A percentile compares a stretch with the other conserved stretches of the same genome.
Evolutionary conservation across 805 yeast species (phyloP).

Genomic region (Candida gorgasii): DNA sequence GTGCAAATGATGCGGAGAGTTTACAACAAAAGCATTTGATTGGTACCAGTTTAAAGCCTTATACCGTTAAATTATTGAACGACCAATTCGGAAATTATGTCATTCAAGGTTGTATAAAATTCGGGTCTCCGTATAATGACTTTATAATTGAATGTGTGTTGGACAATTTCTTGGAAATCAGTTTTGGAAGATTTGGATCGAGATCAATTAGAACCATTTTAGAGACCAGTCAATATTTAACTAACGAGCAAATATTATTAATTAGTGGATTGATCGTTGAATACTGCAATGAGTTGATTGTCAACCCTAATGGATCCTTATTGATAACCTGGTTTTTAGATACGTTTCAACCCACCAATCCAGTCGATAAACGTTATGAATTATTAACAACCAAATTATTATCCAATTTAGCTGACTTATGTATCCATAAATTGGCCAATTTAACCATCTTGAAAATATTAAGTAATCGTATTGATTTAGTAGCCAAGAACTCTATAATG

Average conservation of each 20-base stretch:
- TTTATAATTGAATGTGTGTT: conserved; percentile 84
- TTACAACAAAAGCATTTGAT: conserved; percentile 56
- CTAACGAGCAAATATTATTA: conserved; percentile 66
- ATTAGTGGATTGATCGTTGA: conserved; percentile 77
- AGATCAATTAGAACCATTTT: conserved; percentile 92
- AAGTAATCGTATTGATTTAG: conserved; percentile 63
- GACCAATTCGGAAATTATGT: conserved; percentile 98
- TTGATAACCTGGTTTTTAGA: conserved; percentile 94
- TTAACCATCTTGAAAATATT: conserved; percentile 78
- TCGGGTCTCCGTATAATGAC: conserved; percentile 85
- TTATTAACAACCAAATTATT: conserved; percentile 63
- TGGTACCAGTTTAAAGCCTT: conserved; percentile 70
- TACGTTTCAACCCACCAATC: conserved; percentile 42
- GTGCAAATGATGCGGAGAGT: conserved; percentile 22
- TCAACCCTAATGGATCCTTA: conserved; percentile 84
- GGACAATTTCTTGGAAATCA: conserved; percentile 74
- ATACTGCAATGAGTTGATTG: conserved; percentile 75
- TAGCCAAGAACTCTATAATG: conserved; percentile 62
- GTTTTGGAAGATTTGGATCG: conserved; percentile 91
- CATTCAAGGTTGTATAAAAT: conserved; percentile 88
- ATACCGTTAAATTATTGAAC: conserved; percentile 79
- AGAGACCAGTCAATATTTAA: conserved; percentile 58
- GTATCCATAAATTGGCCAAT: conserved; percentile 83
- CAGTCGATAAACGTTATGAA: conserved; percentile 56
- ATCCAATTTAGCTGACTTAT: conserved; percentile 61